phyloP scores from a whole-genome alignment of 805 yeast genomes.

The Torulaspora franciscae region DNA sequence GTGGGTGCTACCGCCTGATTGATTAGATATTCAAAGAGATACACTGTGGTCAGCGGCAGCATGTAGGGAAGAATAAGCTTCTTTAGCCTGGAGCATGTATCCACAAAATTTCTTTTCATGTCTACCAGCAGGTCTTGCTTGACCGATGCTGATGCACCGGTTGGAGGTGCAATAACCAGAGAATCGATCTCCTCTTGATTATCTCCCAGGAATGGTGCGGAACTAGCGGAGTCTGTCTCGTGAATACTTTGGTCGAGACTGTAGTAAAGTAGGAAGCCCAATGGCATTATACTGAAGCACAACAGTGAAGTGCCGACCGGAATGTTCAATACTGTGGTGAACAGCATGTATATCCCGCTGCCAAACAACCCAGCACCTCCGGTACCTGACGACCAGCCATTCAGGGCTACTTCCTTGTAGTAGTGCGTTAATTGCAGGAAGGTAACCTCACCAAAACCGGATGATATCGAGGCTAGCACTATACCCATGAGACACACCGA shows the following conservation, averaged over 20 bases:
- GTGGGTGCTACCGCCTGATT: constrained; percentile 94
- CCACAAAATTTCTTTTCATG: constrained; percentile 18
- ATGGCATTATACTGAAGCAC: constrained; percentile 53
- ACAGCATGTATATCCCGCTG: constrained; percentile 59
- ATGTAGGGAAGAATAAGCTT: constrained; percentile 61
- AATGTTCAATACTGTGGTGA: constrained; percentile 65
- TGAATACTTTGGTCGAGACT: constrained; percentile 20
- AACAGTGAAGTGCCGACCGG: constrained; percentile 52
- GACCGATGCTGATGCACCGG: constrained; percentile 4
- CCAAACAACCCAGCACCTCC: constrained; percentile 95
- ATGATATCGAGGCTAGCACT: constrained; percentile 69
- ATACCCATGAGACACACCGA: constrained; percentile 57
- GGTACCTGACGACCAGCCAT: constrained; percentile 91
- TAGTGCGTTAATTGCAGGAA: constrained; percentile 83
- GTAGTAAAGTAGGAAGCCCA: constrained; percentile 44
- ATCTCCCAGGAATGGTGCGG: constrained; percentile 7
- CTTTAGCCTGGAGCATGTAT: constrained; percentile 35
- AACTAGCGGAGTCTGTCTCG: constrained; percentile 2
- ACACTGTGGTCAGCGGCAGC: constrained; percentile 80
- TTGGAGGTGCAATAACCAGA: constrained; percentile 3
- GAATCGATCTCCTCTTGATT: constrained; percentile 5
- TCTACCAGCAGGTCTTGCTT: constrained; percentile 3
- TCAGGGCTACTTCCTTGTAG: constrained; percentile 55
- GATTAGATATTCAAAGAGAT: constrained; percentile 78
- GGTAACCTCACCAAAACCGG: constrained; percentile 89